These are phyloP conservation scores for Xanthoceras sorbifolium DNA, from an alignment of 345 rosid species.

Conservation along the genomic window DNA sequence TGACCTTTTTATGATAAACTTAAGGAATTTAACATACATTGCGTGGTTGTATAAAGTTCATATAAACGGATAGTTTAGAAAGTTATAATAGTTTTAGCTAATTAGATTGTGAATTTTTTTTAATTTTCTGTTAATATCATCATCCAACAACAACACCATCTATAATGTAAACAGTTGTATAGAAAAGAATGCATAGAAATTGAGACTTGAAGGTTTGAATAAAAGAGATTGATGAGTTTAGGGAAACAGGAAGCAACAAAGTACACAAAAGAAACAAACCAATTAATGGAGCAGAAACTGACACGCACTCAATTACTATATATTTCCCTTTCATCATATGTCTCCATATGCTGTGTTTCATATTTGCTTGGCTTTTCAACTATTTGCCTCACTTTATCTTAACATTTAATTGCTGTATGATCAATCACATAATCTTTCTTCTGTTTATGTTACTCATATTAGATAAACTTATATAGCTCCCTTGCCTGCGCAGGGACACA, in stretches of 20 bases:
- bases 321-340: conserved; percentile 8
- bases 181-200: neutral
- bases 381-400: conserved; percentile 13
- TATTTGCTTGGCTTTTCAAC: conserved; percentile 19
- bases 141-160: neutral
- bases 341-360: conserved; percentile 16
- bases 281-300: neutral
- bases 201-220: conserved; percentile 3
- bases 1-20: too few relatives aligned
- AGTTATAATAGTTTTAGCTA: neutral
- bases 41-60: conserved; percentile 1
- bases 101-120: neutral
- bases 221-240: conserved; percentile 1
- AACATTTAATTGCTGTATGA: conserved; percentile 10
- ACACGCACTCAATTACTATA: conserved; percentile 8
- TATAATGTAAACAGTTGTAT: neutral
- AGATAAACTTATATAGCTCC: neutral
- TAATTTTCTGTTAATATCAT: neutral
- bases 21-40: too few relatives aligned
- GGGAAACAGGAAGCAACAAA: neutral
- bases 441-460: neutral
- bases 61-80: neutral
- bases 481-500: neutral
- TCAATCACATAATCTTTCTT: neutral
- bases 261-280: neutral